Evolutionary conservation across 306 rosid species (phyloP), one percentile per base, ranked within the genome.

Genomic region (Lablab purpureus): DNA sequence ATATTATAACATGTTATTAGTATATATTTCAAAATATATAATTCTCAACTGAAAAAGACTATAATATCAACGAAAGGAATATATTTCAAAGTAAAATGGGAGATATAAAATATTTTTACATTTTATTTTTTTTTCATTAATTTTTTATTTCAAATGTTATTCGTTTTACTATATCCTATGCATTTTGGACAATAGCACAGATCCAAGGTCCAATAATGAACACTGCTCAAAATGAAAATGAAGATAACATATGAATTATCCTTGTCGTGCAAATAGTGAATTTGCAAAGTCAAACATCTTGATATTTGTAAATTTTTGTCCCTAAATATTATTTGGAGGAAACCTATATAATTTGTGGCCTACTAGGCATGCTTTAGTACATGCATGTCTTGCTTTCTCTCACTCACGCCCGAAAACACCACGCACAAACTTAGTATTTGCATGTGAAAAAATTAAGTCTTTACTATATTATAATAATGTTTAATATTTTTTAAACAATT

Each of bases 291-390:
- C 75, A 77, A 40, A 77, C 12, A 21, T 71, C 27, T 69, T 76
- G 81, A 65, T 82, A 69, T 45, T 40, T 76, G 76, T 19, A 63
- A 69, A 50, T 13, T 68, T 75, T 70, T 60, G 52, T 71, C 71
- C 50, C 9, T 18, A 10, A 36, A 18, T 10, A 36, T 34, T 17
- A 28, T 62, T 15, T 63, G 69, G 66, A 21, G 8, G 30, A 5
- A 67, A 54, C 58, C 45, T 51, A 56, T 34, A 15, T 40, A 25
- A n/a, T 40, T 25, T 23, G 46, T 52, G 45, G 51, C 64, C 68
- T 50, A 40, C 78, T 73, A 71, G 67, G 27, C 43, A 14, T 56
- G 49, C 76, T 72, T 41, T 43, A 21, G 17, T 10, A 9, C 2
- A 36, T 18, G 17, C 14, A 34, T 65, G 17, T 34, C 69, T 63